Percentiles rank a stretch among this genome's conserved stretches.
Conservation (phyloP, 495 filamentous ascomycete species). For the Penicillium lividum region DNA sequence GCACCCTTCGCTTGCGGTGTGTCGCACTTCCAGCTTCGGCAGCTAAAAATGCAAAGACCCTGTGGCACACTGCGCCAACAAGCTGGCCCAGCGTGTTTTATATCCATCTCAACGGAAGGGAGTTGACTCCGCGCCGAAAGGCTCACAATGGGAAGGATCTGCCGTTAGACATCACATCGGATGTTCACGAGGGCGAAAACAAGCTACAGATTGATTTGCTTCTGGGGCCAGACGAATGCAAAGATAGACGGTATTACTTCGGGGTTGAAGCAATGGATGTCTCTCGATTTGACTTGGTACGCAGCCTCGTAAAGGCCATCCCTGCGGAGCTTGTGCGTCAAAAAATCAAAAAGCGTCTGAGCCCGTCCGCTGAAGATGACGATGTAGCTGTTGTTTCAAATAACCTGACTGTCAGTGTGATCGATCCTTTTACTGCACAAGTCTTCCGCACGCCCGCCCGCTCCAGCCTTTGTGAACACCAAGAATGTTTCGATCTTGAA, state of each 20-base stretch:
- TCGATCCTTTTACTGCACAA: constrained; percentile 70
- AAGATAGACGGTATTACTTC: constrained; percentile 47
- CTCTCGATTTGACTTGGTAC: constrained; percentile 49
- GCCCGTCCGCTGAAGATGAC: constrained; percentile 53
- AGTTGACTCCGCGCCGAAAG: constrained; percentile 63
- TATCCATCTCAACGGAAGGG: constrained; percentile 62
- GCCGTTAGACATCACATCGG: constrained; percentile 67
- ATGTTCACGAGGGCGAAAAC: constrained; percentile 57
- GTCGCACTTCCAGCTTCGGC: constrained; percentile 28
- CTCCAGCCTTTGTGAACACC: constrained; percentile 61
- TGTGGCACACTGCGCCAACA: constrained; percentile 64
- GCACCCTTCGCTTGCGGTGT: constrained; percentile 46
- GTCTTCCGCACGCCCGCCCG: constrained; percentile 74
- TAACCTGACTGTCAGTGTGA: constrained; percentile 67
- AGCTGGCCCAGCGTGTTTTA: constrained; percentile 74
- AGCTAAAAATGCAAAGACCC: constrained; percentile 27
- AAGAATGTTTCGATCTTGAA: constrained; percentile 87
- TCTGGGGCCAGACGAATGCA: constrained; percentile 34
- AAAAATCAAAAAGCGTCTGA: constrained; percentile 41
- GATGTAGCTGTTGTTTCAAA: constrained; percentile 65
- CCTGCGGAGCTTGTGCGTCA: constrained; percentile 33
- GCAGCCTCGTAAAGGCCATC: constrained; percentile 36
- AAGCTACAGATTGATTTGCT: constrained; percentile 56
- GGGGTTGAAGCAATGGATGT: constrained; percentile 65
- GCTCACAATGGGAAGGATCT: constrained; percentile 72